These are phyloP conservation scores for Linnemannia hyalina DNA, from an alignment of 192 early-diverging fungal genomes.

Conservation along the genomic window DNA sequence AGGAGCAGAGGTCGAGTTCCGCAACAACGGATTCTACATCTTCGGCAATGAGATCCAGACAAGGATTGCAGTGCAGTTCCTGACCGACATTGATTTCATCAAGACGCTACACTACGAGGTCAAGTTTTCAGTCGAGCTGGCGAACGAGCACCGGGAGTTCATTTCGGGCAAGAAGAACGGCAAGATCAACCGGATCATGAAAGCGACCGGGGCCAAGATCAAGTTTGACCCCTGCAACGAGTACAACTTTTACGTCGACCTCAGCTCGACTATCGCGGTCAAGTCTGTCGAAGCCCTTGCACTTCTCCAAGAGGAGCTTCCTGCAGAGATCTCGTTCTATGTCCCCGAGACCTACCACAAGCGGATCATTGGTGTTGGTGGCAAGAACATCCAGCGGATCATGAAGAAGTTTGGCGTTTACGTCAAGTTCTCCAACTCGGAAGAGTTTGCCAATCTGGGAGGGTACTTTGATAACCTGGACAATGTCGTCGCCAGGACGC, in stretches of 20 bases:
- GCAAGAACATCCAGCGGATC: slow-evolving; percentile 87
- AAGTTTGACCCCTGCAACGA: slow-evolving; percentile 75
- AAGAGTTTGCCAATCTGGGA: slow-evolving; percentile 78
- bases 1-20: slow-evolving; percentile 70
- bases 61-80: slow-evolving; percentile 65
- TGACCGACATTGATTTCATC: slow-evolving; percentile 66
- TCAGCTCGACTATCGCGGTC: slow-evolving; percentile 63
- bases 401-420: slow-evolving; percentile 89
- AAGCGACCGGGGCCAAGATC: slow-evolving; percentile 71
- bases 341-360: slow-evolving; percentile 84
- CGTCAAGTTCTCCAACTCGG: slow-evolving; percentile 84
- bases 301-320: slow-evolving; percentile 80
- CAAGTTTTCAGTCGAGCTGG: slow-evolving; percentile 78
- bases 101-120: slow-evolving; percentile 68
- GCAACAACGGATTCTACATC: slow-evolving; percentile 69
- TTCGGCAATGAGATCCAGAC: slow-evolving; percentile 73
- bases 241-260: slow-evolving; percentile 81
- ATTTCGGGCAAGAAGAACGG: slow-evolving; percentile 90
- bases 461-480: slow-evolving; percentile 85
- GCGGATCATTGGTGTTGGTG: slow-evolving; percentile 85
- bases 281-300: slow-evolving; percentile 73
- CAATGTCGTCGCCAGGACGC: slow-evolving; percentile 88
- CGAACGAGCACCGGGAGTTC: slow-evolving; percentile 83
- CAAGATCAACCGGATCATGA: slow-evolving; percentile 88
- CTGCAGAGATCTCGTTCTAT: slow-evolving; percentile 84